A percentile compares a stretch with the other conserved stretches of the same genome.
These are phyloP conservation scores for Cercophora scortea DNA, from an alignment of 495 filamentous ascomycete species.

Conservation along the genomic window DNA sequence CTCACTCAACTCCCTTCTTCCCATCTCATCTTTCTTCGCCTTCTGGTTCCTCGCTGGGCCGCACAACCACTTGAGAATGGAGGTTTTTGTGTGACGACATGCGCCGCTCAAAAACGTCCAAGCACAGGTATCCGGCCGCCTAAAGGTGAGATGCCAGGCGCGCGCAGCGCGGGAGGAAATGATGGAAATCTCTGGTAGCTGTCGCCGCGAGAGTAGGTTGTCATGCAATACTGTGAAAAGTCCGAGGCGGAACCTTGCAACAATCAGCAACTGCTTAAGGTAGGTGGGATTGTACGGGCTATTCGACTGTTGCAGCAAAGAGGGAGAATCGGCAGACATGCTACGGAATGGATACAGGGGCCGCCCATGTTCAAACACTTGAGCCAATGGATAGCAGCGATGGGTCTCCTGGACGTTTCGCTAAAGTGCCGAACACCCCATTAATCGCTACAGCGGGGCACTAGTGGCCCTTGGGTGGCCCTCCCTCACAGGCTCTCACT, in stretches of 20 bases:
- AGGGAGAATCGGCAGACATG: background rate
- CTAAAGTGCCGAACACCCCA: slow-evolving; percentile 14
- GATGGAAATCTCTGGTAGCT: no score
- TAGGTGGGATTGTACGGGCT: no score
- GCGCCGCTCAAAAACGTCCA: no score
- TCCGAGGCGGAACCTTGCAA: no score
- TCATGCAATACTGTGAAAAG: no score
- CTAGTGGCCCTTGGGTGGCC: slow-evolving; percentile 12
- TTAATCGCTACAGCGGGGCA: slow-evolving; percentile 11
- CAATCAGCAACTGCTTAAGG: no score
- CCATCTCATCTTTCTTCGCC: background rate
- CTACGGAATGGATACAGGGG: background rate
- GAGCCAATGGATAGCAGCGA: slow-evolving; percentile 13
- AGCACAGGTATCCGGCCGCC: no score
- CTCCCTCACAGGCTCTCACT: background rate
- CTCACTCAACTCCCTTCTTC: background rate
- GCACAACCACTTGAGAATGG: background rate
- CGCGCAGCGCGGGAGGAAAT: no score
- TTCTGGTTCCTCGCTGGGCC: background rate
- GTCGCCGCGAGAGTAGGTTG: no score
- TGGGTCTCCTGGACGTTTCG: slow-evolving; percentile 22
- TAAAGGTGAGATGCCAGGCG: no score
- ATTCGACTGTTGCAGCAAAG: no score
- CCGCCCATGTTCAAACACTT: background rate
- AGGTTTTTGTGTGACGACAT: no score